phyloP scores from a whole-genome alignment of 1,139 yeast species.

The Hyphopichia pseudoburtonii region DNA sequence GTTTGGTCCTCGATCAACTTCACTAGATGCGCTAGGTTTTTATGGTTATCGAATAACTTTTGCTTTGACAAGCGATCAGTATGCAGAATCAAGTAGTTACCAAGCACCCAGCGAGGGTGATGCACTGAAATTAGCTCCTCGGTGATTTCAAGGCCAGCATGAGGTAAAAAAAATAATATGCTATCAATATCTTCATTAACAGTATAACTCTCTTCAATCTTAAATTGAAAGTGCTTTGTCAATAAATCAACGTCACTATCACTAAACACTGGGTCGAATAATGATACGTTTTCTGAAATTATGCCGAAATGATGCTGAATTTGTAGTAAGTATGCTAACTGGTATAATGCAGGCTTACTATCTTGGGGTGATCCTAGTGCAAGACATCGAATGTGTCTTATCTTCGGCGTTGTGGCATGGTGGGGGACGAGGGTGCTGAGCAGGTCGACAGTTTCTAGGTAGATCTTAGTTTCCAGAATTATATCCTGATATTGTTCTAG shows the following conservation, averaged over 20 bases:
- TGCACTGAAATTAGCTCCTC: constrained; percentile 36
- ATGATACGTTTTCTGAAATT: constrained; percentile 29
- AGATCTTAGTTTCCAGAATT: constrained; percentile 2
- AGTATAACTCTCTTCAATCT: constrained; percentile 23
- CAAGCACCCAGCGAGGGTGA: constrained; percentile 40
- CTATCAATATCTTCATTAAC: constrained; percentile 13
- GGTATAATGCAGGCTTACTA: constrained; percentile 60
- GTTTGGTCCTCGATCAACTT: constrained; percentile 19
- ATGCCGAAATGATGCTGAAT: constrained; percentile 27
- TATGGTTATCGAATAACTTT: constrained; percentile 42
- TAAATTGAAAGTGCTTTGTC: constrained; percentile 12
- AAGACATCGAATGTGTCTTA: constrained; percentile 54
- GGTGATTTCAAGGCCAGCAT: constrained; percentile 66
- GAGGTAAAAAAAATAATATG: constrained; percentile 63
- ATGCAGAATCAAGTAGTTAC: constrained; percentile 51
- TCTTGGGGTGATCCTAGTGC: constrained; percentile 71
- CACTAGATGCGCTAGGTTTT: constrained; percentile 41
- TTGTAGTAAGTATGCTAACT: constrained; percentile 54
- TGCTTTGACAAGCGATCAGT: constrained; percentile 49
- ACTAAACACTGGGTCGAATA: constrained; percentile 67
- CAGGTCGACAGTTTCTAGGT: constrained; percentile 1
- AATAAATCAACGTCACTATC: constrained; percentile 41
- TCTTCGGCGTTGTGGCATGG: no score
- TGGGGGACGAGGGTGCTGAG: background rate
- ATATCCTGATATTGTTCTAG: constrained; percentile 4